Evolutionary conservation across 192 early-diverging fungal genomes (phyloP).

Genomic region (Gonapodya prolifera): DNA sequence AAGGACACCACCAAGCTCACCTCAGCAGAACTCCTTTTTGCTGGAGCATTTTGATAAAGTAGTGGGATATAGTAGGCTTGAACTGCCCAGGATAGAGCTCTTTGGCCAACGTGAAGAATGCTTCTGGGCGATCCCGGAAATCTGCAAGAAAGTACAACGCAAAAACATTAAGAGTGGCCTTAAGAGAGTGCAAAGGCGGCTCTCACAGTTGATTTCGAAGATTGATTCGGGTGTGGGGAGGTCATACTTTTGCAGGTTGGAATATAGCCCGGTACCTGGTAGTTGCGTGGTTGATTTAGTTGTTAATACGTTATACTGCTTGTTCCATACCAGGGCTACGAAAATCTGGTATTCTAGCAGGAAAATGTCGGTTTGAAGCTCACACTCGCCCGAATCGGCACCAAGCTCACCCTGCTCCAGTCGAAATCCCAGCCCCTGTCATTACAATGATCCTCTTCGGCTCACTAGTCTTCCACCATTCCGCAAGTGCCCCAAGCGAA

Average conservation of each 20-base stretch:
- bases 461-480: not conserved
- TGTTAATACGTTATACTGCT: too few relatives aligned
- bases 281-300: too few relatives aligned
- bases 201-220: not conserved
- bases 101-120: not conserved
- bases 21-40: constrained; percentile 58
- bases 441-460: not conserved
- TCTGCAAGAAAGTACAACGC: too few relatives aligned
- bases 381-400: too few relatives aligned
- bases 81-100: constrained; percentile 14
- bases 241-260: not conserved
- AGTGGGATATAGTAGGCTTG: constrained; percentile 73
- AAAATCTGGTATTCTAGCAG: not conserved
- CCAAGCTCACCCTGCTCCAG: too few relatives aligned
- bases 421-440: not conserved
- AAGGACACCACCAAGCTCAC: constrained; percentile 28
- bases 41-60: constrained; percentile 68
- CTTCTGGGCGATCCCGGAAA: not conserved
- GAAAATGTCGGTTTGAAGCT: too few relatives aligned
- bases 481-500: not conserved
- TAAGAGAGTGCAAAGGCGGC: too few relatives aligned
- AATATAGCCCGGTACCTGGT: not conserved
- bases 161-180: too few relatives aligned
- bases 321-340: not conserved
- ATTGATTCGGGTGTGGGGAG: not conserved